Evolutionary conservation across 106 monocot species (phyloP), one percentile per base, ranked within the genome.

Genomic region (Posidonia australis): DNA sequence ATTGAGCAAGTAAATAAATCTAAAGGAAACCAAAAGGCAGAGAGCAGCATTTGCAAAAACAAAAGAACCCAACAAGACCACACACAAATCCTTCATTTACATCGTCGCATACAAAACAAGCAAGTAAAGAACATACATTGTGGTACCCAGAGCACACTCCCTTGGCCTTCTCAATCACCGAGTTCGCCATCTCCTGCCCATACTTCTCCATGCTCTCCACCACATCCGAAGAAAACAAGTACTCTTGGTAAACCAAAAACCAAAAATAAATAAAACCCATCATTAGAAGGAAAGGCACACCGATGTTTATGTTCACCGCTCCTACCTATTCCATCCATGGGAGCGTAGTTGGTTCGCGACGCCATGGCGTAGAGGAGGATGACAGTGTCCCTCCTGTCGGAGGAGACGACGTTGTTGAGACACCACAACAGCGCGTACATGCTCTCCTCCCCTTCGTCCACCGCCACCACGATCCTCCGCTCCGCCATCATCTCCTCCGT

Each of bases 401-500:
- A 18, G 5, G 31, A 18, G 64, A 64, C 64, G 13, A 82, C 51
- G 24, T 64, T 64, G 44, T 44, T 18, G 64, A 64, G 64, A 22
- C 64, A 64, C 64, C 64, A 64, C 5, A 19, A 26, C 46, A 64
- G 64, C 11, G 73, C 78, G 73, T 74, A 43, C 46, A 69, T 21
- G 78, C 78, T 79, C 78, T 79, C 78, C 51, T 73, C 78, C 6
- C 69, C 64, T 19, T 49, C 67, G 73, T 79, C 73, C 25, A 73
- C 78, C 29, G 78, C 78, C 19, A 74, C 68, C 20, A 65, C 63
- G 49, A 79, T 79, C 59, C 48, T 29, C 25, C 73, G 62, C 68
- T 55, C 70, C 21, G 27, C 27, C 61, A 62, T 64, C 17, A n/a
- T 23, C 55, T 36, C 51, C 30, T 25, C 19, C 42, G 2, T 11